Base-by-base conservation (phyloP, 306 rosid genomes). In the Cucumis sativus region DNA sequence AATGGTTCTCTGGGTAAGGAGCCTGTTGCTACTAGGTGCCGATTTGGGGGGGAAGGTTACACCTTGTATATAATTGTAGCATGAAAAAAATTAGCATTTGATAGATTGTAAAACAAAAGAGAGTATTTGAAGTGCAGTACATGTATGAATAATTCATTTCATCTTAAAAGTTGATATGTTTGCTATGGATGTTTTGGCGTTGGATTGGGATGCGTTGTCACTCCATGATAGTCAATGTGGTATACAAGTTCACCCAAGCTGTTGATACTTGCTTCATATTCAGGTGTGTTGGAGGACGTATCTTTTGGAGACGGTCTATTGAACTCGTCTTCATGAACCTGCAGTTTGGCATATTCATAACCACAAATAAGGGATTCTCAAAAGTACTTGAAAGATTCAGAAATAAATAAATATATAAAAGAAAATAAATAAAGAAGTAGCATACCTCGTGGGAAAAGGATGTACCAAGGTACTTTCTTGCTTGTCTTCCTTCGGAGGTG, bases 161-260 rank as follows among this genome's bases (percentile, higher is more conserved):
- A 52, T 73, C 62, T 51, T 51, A 17, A 54, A 18, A 73, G 49
- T 54, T 73, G 63, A 52, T 30, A 73, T 18, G 43, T 18, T 52
- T 16, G 77, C 77, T 30, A 28, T 18, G 98, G 91, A 86, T 94
- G 98, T 68, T 79, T 90, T 17, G 98, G 98, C 63, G 88, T 90
- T 80, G 90, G 90, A 68, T 66, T 81, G 10, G 98, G 98, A 86
- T 94, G 98, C 78, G 98, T 91, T 14, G 94, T 86, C 79, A 86
- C 97, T 83, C 97, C 97, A 75, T 90, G 94, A 84, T 94, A 94
- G 81, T 94, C 98, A 56, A 64, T 88, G 70, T 94, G 97, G 82
- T 88, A 94, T 79, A 91, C 84, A 81, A 81, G 80, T 40, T 88
- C 94, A 59, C 69, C 89, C 78, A n/a, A n/a, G 33, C 43, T 41